phyloP scores from a whole-genome alignment of 2,329 filamentous ascomycete genomes.

The Pseudocercospora macadamiae region DNA sequence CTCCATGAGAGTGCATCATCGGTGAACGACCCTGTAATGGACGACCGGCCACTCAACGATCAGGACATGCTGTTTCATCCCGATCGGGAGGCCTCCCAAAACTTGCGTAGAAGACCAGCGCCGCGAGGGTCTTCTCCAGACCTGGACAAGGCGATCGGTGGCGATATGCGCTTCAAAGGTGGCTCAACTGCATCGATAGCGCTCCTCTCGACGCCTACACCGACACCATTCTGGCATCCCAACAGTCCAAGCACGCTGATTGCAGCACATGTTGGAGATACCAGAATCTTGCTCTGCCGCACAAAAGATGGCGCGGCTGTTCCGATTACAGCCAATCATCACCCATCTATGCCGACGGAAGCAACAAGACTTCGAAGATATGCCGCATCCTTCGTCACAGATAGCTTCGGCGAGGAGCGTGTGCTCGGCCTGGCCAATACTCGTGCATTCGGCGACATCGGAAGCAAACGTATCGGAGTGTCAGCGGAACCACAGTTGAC shows the following conservation, averaged over 20 bases:
- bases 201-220: constrained; percentile 87
- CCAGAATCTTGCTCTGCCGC: constrained; percentile 84
- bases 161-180: constrained; percentile 78
- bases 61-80: constrained; percentile 78
- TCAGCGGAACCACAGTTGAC: constrained; percentile 90
- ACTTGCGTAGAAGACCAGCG: constrained; percentile 33
- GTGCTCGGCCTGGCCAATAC: constrained; percentile 93
- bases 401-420: constrained; percentile 96
- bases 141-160: constrained; percentile 68
- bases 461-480: constrained; percentile 88
- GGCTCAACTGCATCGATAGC: constrained; percentile 90
- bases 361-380: constrained; percentile 81
- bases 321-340: constrained; percentile 87
- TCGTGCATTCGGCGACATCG: constrained; percentile 90
- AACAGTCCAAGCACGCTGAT: constrained; percentile 80
- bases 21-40: constrained; percentile 68
- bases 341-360: constrained; percentile 85
- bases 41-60: constrained; percentile 79
- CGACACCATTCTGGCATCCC: constrained; percentile 94
- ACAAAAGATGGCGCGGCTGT: constrained; percentile 79
- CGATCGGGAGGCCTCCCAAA: constrained; percentile 47
- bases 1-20: constrained; percentile 20
- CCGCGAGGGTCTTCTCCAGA: constrained; percentile 51
- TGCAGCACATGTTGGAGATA: constrained; percentile 91
- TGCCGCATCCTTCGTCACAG: constrained; percentile 83